Evolutionary conservation across 1,284 basidiomycete genomes (phyloP), one percentile per base, ranked within the genome.

Genomic region (Rhodotorula sp.): DNA sequence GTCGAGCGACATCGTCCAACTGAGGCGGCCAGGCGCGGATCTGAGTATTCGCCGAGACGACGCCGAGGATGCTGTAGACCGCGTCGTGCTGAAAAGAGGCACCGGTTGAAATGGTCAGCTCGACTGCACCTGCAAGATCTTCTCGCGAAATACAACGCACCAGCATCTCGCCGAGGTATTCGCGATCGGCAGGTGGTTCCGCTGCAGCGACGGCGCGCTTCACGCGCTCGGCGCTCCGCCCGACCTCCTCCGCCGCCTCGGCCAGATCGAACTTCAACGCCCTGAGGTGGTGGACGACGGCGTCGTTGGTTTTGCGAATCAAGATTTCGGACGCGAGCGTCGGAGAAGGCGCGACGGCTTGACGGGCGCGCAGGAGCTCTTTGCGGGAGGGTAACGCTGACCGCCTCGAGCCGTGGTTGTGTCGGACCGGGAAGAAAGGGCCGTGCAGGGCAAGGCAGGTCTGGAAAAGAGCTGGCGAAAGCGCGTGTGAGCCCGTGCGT

Each of bases 31-130:
- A 29, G 14, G 22, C 24, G 10, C 42, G 24, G 22, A 14, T n/a
- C 14, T 44, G 20, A 4, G 45, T 7, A 8, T 46, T 20, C 8
- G 29, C 29, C 8, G 29, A 22, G 59, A 61, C 46, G 48, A 30
- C 14, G 14, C 46, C 33, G 0, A 67, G 29, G 1, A 63, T 10
- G 17, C 45, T n/a, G 57, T 54, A 46, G 10, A 68, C 18, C 17
- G 53, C 49, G 37, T 68, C 66, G 48, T 68, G 66, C 66, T 68
- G 51, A 17, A 14, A 1, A 4, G 48, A 18, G 6, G 22, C 37
- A 10, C 8, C 37, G 37, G 37, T 8, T 10, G 37, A 14, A 42
- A 14, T 33, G 22, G n/a, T n/a, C 56, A 64, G 57, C 48, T 58
- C 30, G 7, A 48, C 64, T 12, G 29, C 24, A 46, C 42, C 15